Base-by-base conservation (phyloP, 768 basidiomycete species). In the Lactifluus rugatus region DNA sequence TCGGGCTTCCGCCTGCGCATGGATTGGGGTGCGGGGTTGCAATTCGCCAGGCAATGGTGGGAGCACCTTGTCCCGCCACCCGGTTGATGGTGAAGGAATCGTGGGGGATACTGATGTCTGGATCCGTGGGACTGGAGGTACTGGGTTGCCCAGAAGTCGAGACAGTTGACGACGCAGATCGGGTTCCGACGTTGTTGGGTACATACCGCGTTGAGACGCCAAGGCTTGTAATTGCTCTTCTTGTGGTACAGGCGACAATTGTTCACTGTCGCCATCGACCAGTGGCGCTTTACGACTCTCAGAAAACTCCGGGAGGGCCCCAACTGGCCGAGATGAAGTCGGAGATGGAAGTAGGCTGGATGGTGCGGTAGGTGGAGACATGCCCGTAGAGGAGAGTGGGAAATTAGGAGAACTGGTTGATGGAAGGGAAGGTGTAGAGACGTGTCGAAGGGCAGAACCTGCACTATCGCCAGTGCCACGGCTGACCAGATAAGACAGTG, bases 401-500 rank as follows among this genome's bases (percentile, higher is more conserved):
- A 76, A 71, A 66, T 81, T 84, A 26, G 80, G 79, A 7, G 83
- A 83, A 36, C 73, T 67, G 47, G 78, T 74, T 19, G 83, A 83
- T 8, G 80, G 80, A 47, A 89, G 72, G 21, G 88, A 88, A 13
- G 84, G 81, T 5, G 84, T 83, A 16, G 89, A 88, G 25, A 78
- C 75, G 65, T 84, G 85, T 5, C 87, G 81, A 50, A 74, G 75
- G 47, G 73, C 71, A 34, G 69, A 68, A 44, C 73, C 62, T 16
- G 81, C 76, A 32, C 75, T 75, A 45, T 81, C 78, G n/a, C 78
- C 76, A 42, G 79, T 79, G 56, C 79, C 76, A 60, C 74, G 71
- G 60, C 71, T 73, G 2, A 92, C 91, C 48, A 97, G 79, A 72
- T 93, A 94, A 0, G 91, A 91, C 52, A 98, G 68, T 5, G 92